phyloP scores from a whole-genome alignment of 805 yeast species.

The Cyberlindnera suaveolens region DNA sequence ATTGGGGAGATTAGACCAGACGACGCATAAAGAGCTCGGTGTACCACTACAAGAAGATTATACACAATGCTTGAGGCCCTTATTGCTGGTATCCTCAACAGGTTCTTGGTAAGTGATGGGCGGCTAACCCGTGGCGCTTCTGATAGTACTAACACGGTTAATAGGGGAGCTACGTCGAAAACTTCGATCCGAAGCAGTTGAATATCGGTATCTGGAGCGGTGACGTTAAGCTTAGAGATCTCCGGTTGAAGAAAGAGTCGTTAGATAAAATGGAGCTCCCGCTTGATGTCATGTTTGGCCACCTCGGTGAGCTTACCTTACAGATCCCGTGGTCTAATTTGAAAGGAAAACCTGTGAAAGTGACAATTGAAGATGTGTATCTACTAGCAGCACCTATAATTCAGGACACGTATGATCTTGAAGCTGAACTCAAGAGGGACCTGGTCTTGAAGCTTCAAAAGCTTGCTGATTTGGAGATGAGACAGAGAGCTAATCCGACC shows the following conservation, averaged over 20 bases:
- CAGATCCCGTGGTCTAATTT: conserved; percentile 97
- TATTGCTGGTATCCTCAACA: conserved; percentile 55
- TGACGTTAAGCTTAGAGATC: conserved; percentile 78
- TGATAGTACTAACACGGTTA: conserved; percentile 4
- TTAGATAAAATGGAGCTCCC: conserved; percentile 84
- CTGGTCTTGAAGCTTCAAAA: conserved; percentile 61
- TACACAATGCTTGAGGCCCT: conserved; percentile 54
- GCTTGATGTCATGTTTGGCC: conserved; percentile 81
- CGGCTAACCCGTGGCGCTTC: not conserved
- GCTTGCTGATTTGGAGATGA: conserved; percentile 56
- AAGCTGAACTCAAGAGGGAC: conserved; percentile 52
- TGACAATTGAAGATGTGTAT: conserved; percentile 80
- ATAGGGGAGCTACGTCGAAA: conserved; percentile 73
- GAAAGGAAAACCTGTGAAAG: conserved; percentile 86
- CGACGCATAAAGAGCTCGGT: too few relatives aligned
- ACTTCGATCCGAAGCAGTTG: conserved; percentile 91
- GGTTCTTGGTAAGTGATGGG: conserved; percentile 36
- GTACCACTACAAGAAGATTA: not conserved
- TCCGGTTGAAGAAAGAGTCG: conserved; percentile 80
- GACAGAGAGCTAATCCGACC: conserved; percentile 38
- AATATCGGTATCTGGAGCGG: conserved; percentile 98
- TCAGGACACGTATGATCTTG: conserved; percentile 44
- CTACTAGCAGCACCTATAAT: conserved; percentile 73
- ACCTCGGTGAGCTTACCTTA: conserved; percentile 78
- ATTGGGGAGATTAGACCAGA: too few relatives aligned